Percentiles rank a stretch among this genome's conserved stretches.
Conservation (phyloP, 345 rosid species). For the Linum usitatissimum region DNA sequence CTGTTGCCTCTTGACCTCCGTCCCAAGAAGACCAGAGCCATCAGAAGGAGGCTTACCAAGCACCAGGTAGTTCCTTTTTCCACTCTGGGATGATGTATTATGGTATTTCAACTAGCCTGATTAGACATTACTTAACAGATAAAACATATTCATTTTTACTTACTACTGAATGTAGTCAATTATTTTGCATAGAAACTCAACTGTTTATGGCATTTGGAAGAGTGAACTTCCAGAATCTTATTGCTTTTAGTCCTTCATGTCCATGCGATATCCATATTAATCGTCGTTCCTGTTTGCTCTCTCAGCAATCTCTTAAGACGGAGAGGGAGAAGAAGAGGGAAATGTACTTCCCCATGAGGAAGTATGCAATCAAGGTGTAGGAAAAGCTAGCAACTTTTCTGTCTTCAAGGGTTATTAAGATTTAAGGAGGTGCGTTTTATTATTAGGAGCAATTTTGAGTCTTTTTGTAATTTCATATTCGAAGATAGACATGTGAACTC, state of each 20-base stretch:
- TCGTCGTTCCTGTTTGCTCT: neutral
- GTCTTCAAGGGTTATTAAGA: neutral
- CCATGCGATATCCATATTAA: neutral
- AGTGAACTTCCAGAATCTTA: no score
- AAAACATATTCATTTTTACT: no score
- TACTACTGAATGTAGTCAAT: no score
- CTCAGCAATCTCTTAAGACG: neutral
- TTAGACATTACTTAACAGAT: neutral
- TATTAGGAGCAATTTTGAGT: neutral
- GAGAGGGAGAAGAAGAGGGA: constrained; percentile 7
- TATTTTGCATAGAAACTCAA: neutral
- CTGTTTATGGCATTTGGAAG: no score
- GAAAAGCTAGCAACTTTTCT: neutral
- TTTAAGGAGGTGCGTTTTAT: neutral
- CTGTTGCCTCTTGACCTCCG: constrained; percentile 1
- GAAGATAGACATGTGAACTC: neutral
- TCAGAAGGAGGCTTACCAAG: constrained; percentile 6
- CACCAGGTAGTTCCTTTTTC: neutral
- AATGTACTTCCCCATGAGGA: constrained; percentile 2
- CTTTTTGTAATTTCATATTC: neutral
- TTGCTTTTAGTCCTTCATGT: neutral
- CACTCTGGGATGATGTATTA: neutral
- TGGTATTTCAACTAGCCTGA: neutral
- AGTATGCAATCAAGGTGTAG: constrained; percentile 6
- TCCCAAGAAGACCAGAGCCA: constrained; percentile 7